Percentiles rank a stretch among this genome's conserved stretches.
These are phyloP conservation scores for Chloris gayana DNA, from an alignment of 176 grass and related monocot species.

Conservation along the genomic window DNA sequence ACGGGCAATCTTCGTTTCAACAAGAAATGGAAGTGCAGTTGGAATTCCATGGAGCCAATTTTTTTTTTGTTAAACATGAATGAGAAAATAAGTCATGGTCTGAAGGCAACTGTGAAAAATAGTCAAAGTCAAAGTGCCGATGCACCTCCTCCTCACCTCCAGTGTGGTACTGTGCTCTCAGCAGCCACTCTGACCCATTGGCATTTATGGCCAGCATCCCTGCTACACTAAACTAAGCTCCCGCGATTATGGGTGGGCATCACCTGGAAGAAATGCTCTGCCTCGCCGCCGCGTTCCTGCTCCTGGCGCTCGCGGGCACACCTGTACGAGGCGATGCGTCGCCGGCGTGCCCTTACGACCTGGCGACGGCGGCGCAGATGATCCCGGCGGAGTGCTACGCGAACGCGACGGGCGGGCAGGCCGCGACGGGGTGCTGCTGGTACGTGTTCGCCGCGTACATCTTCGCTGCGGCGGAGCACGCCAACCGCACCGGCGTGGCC, in stretches of 20 bases:
- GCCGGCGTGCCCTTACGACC: slow-evolving; percentile 57
- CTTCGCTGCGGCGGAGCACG: slow-evolving; percentile 46
- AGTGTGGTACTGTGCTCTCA: no score
- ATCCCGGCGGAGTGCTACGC: slow-evolving; percentile 64
- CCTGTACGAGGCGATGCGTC: neutral
- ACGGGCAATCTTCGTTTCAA: no score
- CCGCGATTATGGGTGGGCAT: neutral
- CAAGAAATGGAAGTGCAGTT: no score
- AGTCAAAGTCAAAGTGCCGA: no score
- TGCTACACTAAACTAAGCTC: neutral
- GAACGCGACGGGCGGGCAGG: slow-evolving; percentile 37
- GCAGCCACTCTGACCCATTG: no score
- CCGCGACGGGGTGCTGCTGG: slow-evolving; percentile 70
- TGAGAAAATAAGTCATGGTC: no score
- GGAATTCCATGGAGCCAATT: no score
- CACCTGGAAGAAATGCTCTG: slow-evolving; percentile 8
- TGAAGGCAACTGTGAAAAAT: no score
- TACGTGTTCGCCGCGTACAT: slow-evolving; percentile 62
- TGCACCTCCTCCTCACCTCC: no score
- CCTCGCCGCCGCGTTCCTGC: slow-evolving; percentile 9
- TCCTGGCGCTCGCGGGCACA: slow-evolving; percentile 14
- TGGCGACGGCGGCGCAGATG: slow-evolving; percentile 41
- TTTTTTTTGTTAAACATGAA: no score
- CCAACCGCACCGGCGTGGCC: slow-evolving; percentile 54
- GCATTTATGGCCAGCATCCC: neutral